Evolutionary conservation across 2,329 filamentous ascomycete genomes (phyloP).

Genomic region (Graphiopsis chlorocephala): DNA sequence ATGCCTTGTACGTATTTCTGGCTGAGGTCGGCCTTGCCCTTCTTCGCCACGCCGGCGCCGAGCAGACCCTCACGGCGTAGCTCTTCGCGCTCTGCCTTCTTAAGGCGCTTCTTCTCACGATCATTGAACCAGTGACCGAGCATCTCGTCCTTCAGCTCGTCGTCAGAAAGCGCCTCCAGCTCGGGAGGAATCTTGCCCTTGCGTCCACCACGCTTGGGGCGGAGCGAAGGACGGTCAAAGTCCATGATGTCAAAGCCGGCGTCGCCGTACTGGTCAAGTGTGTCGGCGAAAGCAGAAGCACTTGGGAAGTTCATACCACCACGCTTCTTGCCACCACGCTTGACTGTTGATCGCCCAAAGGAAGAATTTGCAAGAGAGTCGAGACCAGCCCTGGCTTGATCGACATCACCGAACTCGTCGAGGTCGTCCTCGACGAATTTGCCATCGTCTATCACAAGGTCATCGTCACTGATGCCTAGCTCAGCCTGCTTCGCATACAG

Average conservation of each 20-base stretch:
- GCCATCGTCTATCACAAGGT: constrained; percentile 55
- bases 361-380: constrained; percentile 27
- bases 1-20: constrained; percentile 73
- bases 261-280: constrained; percentile 62
- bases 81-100: constrained; percentile 49
- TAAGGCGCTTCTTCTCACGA: constrained; percentile 44
- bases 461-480: constrained; percentile 59
- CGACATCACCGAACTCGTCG: constrained; percentile 30
- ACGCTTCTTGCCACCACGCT: constrained; percentile 21
- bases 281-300: constrained; percentile 56
- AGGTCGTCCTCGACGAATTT: constrained; percentile 22
- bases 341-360: constrained; percentile 1
- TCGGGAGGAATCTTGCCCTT: constrained; percentile 43
- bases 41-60: constrained; percentile 28
- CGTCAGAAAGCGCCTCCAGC: constrained; percentile 42
- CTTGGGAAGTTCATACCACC: constrained; percentile 46
- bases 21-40: constrained; percentile 52
- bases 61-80: constrained; percentile 45
- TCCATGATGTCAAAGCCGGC: constrained; percentile 84
- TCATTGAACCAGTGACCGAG: constrained; percentile 44
- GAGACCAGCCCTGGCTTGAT: constrained; percentile 31
- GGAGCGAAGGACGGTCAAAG: constrained; percentile 67
- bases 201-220: constrained; percentile 62
- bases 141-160: constrained; percentile 42
- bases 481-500: constrained; percentile 62